Conservation (phyloP, 495 filamentous ascomycete genomes). For the Friedmanniomyces simplex region DNA sequence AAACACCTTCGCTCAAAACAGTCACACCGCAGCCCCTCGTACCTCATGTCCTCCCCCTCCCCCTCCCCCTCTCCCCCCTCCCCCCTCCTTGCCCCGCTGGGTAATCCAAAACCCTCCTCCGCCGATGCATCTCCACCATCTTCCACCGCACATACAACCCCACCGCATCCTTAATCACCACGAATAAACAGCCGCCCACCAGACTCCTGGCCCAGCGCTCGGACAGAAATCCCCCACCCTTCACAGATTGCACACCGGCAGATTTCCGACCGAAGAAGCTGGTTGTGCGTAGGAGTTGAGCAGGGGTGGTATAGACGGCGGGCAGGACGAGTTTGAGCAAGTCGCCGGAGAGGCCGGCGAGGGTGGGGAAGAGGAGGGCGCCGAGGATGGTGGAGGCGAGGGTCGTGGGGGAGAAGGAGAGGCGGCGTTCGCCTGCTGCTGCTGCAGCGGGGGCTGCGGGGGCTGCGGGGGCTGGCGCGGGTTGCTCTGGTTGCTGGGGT, state of each 20-base stretch:
- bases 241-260: neutral
- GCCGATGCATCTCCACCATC: constrained; percentile 55
- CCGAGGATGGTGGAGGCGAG: constrained; percentile 49
- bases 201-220: constrained; percentile 65
- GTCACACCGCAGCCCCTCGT: too few species aligned
- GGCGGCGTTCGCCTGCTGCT: constrained; percentile 15
- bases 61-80: neutral
- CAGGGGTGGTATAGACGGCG: constrained; percentile 46
- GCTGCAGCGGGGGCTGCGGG: neutral
- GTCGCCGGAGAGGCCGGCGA: constrained; percentile 57
- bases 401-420: constrained; percentile 42
- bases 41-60: neutral
- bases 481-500: neutral
- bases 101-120: constrained; percentile 59
- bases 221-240: constrained; percentile 53
- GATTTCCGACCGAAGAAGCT: neutral
- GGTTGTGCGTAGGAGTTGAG: neutral
- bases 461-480: neutral
- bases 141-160: constrained; percentile 66
- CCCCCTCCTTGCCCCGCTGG: constrained; percentile 7
- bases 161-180: constrained; percentile 65
- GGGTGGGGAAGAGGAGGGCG: constrained; percentile 51
- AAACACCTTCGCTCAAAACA: too few species aligned
- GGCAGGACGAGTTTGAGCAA: constrained; percentile 54
- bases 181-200: constrained; percentile 68